phyloP scores from a whole-genome alignment of 2,329 filamentous ascomycete genomes.

The Graphilbum sp. region DNA sequence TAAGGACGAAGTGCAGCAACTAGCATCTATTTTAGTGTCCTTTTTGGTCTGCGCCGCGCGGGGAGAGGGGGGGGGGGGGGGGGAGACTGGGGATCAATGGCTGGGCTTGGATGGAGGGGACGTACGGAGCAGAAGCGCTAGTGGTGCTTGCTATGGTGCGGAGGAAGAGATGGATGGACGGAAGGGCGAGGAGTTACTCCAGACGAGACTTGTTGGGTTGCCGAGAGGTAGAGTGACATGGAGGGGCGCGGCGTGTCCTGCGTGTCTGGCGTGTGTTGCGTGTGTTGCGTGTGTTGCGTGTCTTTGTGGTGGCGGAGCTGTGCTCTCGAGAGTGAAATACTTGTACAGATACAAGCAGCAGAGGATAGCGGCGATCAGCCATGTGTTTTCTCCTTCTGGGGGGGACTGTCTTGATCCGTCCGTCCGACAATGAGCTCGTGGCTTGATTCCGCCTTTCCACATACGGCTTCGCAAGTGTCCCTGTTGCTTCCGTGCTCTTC shows the following conservation, averaged over 20 bases:
- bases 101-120: not conserved
- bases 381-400: too few species aligned
- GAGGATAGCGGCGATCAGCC: too few species aligned
- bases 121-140: not conserved
- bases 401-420: constrained; percentile 4
- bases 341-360: too few species aligned
- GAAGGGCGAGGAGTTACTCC: not conserved
- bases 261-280: too few species aligned
- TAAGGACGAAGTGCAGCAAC: not conserved
- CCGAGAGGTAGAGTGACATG: not conserved
- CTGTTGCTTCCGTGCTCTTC: too few species aligned
- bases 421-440: constrained; percentile 6
- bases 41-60: not conserved
- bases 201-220: not conserved
- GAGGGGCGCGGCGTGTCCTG: not conserved
- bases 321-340: too few species aligned
- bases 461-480: too few species aligned
- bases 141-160: not conserved
- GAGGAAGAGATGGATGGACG: not conserved
- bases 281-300: too few species aligned
- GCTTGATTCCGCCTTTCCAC: constrained; percentile 2
- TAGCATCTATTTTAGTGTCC: not conserved
- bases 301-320: too few species aligned
- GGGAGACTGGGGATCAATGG: not conserved
- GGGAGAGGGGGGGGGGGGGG: not conserved